Evolutionary conservation across 1,139 yeast genomes (phyloP), one percentile per base, ranked within the genome.

Genomic region (Kodamaea sp.): DNA sequence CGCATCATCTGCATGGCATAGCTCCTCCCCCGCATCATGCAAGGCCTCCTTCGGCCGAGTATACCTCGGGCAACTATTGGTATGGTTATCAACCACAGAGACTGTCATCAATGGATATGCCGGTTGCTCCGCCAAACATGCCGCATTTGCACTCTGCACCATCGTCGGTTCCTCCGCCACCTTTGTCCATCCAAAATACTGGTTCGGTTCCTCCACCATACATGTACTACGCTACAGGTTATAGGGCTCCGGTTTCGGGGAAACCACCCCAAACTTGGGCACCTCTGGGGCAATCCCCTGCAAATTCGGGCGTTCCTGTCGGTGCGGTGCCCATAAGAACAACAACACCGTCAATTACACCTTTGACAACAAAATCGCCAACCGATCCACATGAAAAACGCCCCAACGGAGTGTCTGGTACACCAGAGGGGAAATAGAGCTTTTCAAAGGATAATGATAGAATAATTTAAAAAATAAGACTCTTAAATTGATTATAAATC

Each of bases 51-150:
- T 45, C 28, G 40, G 36, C 48, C 7, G 62, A 57, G 7, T 57
- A 57, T 32, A 46, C 53, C 29, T 36, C 49, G 15, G 61, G 61
- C 0, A 58, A 57, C 41, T 58, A 59, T 44, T 60, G 65, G 65
- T 58, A 58, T 35, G 62, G 61, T 12, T 55, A 52, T 39, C 53
- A 52, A 20, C 49, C 42, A 4, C 40, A 30, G n/a, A 41, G 36
- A 9, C 27, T 34, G 22, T n/a, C 22, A 32, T 23, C 20, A 4
- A 15, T 15, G 20, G 20, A 15, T 15, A 15, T 15, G 20, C 20
- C 20, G 20, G 20, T 15, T 15, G 20, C 20, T 3, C 20, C 20
- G 4, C 20, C 20, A 15, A 15, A 11, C 3, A 4, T 12, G 9
- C 4, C 23, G 3, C 23, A n/a, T 10, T 25, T 15, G 20, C 20